phyloP scores from a whole-genome alignment of 768 basidiomycete species.

The Cystobasidiopsis lactophilus region DNA sequence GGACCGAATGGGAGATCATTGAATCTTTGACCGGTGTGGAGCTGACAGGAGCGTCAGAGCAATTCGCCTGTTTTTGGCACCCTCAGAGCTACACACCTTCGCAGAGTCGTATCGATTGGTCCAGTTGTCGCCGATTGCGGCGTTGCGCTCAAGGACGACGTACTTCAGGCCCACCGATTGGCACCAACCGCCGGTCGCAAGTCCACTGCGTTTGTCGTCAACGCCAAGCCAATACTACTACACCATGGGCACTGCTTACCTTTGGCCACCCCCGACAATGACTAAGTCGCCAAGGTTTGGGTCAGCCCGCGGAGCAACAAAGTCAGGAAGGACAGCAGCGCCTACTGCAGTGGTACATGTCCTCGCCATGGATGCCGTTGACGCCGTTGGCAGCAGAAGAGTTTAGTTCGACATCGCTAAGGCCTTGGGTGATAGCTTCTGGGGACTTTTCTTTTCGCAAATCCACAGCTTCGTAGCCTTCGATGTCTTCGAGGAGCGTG shows the following conservation, averaged over 20 bases:
- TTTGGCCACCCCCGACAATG: neutral
- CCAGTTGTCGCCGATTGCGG: conserved; percentile 9
- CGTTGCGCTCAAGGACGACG: conserved; percentile 6
- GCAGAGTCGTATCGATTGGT: conserved; percentile 4
- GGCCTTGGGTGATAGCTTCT: too few species aligned
- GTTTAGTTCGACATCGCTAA: too few species aligned
- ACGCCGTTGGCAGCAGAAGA: too few species aligned
- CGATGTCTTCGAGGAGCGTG: conserved; percentile 2
- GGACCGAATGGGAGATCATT: neutral
- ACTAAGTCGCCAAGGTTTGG: too few species aligned
- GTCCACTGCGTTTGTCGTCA: conserved; percentile 3
- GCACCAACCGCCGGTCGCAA: conserved; percentile 1
- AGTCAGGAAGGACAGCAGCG: too few species aligned
- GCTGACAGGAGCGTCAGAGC: too few species aligned
- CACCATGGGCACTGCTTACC: neutral
- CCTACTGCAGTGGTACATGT: too few species aligned
- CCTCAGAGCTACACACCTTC: neutral
- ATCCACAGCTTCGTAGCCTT: conserved; percentile 1
- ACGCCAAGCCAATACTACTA: too few species aligned
- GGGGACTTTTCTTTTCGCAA: neutral
- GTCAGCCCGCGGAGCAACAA: too few species aligned
- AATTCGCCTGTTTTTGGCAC: too few species aligned
- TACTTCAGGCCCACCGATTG: neutral
- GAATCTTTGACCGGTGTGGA: neutral
- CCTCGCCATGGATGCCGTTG: too few species aligned